Conservation (phyloP, 78 protist species). For the Speleostelium caveatum region DNA sequence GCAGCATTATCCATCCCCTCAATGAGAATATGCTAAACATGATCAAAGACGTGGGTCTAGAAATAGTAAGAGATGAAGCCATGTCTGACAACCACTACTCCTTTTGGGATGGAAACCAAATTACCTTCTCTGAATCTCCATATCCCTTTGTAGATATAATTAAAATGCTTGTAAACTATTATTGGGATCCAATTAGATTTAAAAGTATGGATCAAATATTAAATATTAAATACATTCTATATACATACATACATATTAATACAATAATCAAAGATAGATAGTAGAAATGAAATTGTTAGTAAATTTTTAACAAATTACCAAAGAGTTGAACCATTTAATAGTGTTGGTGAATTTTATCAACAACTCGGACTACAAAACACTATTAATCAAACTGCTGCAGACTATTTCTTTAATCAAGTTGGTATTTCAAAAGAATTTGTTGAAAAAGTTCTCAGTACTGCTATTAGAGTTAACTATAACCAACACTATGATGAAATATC, state of each 20-base stretch:
- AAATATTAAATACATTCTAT: conserved; percentile 12
- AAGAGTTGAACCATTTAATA: conserved; percentile 31
- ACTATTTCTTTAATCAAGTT: conserved; percentile 4
- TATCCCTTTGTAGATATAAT: not conserved
- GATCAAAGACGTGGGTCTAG: conserved; percentile 20
- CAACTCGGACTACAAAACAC: conserved; percentile 12
- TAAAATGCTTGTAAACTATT: conserved; percentile 34
- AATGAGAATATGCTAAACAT: conserved; percentile 36
- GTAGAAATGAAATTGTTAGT: conserved; percentile 25
- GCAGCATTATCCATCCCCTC: conserved; percentile 54
- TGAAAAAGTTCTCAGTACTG: conserved; percentile 39
- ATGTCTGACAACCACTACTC: not conserved
- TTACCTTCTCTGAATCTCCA: conserved; percentile 15
- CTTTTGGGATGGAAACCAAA: conserved; percentile 41
- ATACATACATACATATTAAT: not conserved
- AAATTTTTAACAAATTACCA: conserved; percentile 36
- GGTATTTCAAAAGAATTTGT: conserved; percentile 41
- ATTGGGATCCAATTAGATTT: conserved; percentile 28
- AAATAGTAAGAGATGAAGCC: not conserved
- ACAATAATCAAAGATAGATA: not conserved
- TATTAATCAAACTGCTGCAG: conserved; percentile 28
- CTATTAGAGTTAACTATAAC: conserved; percentile 61
- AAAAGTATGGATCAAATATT: too few species aligned
- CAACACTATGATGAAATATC: conserved; percentile 61
- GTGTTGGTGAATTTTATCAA: conserved; percentile 41